A percentile compares a stretch with the other conserved stretches of the same genome.
phyloP scores from a whole-genome alignment of 1,284 basidiomycete species.

The Ganoderma meredithae region DNA sequence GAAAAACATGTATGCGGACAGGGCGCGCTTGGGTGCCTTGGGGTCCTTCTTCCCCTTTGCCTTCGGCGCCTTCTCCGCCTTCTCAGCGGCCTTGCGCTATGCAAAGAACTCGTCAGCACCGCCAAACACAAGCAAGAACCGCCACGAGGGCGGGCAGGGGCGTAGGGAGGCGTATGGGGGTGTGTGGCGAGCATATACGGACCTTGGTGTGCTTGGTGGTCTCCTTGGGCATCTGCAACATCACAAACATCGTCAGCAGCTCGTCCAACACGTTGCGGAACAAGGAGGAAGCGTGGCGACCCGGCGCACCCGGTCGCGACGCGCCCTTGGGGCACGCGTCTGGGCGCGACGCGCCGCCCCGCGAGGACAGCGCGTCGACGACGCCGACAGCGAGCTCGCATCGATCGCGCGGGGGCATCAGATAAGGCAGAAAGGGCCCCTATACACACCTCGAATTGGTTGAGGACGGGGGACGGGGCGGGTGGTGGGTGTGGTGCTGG shows the following conservation, averaged over 20 bases:
- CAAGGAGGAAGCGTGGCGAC: slow-evolving; percentile 25
- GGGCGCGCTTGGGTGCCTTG: slow-evolving; percentile 87
- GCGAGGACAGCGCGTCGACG: slow-evolving; percentile 26
- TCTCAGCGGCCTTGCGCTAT: slow-evolving; percentile 78
- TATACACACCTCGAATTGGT: slow-evolving; percentile 33
- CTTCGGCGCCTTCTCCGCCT: slow-evolving; percentile 64
- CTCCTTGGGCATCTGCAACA: slow-evolving; percentile 83
- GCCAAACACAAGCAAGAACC: slow-evolving; percentile 21
- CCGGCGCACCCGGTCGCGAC: slow-evolving; percentile 32
- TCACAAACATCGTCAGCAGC: slow-evolving; percentile 43
- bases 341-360: slow-evolving; percentile 37
- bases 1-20: slow-evolving; percentile 99
- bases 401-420: slow-evolving; percentile 33
- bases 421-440: slow-evolving; percentile 30
- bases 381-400: slow-evolving; percentile 30
- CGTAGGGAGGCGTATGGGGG: slow-evolving; percentile 8
- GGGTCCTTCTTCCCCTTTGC: slow-evolving; percentile 76
- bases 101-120: slow-evolving; percentile 27
- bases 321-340: slow-evolving; percentile 38
- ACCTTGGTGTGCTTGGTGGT: slow-evolving; percentile 81
- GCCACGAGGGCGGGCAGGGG: slow-evolving; percentile 1
- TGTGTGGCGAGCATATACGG: slow-evolving; percentile 38
- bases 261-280: slow-evolving; percentile 41
- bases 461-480: slow-evolving; percentile 25
- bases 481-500: slow-evolving; percentile 24